Conservation (phyloP, 2,329 filamentous ascomycete species). For the Geosmithia flava region DNA sequence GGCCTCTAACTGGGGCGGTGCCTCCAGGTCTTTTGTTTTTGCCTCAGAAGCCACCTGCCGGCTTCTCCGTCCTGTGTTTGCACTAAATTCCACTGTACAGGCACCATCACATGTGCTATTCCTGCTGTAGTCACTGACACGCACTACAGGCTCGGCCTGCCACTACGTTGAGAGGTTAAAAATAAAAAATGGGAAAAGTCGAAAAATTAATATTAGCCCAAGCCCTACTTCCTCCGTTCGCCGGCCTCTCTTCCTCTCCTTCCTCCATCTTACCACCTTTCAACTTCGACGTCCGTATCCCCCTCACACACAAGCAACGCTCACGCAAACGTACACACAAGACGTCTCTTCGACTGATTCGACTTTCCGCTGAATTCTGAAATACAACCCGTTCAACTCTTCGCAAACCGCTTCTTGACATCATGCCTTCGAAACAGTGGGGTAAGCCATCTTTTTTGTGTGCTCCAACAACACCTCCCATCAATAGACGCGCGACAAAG, state of each 20-base stretch:
- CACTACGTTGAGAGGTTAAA: not conserved
- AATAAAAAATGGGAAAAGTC: not conserved
- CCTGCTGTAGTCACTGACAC: not conserved
- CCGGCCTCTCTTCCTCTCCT: not conserved
- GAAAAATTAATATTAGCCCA: not conserved
- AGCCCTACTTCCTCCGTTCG: not conserved
- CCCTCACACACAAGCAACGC: not conserved
- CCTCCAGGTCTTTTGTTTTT: no score
- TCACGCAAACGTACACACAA: not conserved
- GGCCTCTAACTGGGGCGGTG: no score
- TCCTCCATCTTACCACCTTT: not conserved
- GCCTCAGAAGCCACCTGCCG: no score
- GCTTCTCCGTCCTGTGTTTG: no score
- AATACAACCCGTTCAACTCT: not conserved
- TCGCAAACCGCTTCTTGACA: conserved; percentile 12
- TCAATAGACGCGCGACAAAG: not conserved
- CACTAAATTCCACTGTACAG: no score
- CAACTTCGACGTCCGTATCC: not conserved
- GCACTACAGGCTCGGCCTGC: no score
- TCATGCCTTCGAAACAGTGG: conserved; percentile 23
- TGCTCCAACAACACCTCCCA: not conserved
- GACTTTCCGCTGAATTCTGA: not conserved
- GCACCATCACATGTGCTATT: no score
- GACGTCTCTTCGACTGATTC: not conserved
- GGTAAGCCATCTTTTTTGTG: conserved; percentile 2